These are phyloP conservation scores for Barnettozyma botsteinii DNA, from an alignment of 805 yeast species.

Conservation along the genomic window DNA sequence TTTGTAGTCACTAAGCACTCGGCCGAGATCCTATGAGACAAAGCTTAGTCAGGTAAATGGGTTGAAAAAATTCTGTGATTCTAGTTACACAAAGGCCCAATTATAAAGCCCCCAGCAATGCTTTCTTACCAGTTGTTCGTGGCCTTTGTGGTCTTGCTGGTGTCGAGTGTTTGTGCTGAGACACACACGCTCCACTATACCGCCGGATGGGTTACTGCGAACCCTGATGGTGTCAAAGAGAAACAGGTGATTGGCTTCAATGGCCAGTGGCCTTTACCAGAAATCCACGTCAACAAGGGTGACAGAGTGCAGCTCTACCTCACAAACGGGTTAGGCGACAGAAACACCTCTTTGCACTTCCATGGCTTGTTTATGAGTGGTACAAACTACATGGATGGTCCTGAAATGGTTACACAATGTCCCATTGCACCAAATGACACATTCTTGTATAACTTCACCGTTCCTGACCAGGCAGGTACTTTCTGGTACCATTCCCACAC, in stretches of 20 bases:
- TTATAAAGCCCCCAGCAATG: conserved; percentile 11
- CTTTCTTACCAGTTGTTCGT: neutral
- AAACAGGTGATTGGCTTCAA: conserved; percentile 63
- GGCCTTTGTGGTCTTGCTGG: conserved; percentile 5
- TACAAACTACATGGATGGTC: conserved; percentile 66
- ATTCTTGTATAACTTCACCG: conserved; percentile 63
- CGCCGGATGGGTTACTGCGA: conserved; percentile 54
- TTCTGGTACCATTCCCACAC: conserved; percentile 82
- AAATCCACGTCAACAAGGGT: conserved; percentile 56
- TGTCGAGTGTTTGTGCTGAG: conserved; percentile 13
- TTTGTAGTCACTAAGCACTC: too few relatives aligned
- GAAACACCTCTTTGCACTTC: conserved; percentile 63
- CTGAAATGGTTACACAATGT: conserved; percentile 74
- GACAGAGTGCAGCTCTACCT: conserved; percentile 56
- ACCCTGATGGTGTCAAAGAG: conserved; percentile 58
- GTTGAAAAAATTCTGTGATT: too few relatives aligned
- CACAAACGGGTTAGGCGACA: conserved; percentile 52
- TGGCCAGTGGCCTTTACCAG: conserved; percentile 69
- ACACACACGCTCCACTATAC: conserved; percentile 55
- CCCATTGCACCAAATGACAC: conserved; percentile 69
- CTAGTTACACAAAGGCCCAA: neutral
- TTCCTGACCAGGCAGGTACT: conserved; percentile 64
- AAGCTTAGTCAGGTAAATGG: too few relatives aligned
- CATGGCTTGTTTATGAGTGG: conserved; percentile 73
- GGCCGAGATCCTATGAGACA: too few relatives aligned